These are phyloP conservation scores for Botrytis pseudocinerea DNA, from an alignment of 2,329 filamentous ascomycete species.

Conservation along the genomic window DNA sequence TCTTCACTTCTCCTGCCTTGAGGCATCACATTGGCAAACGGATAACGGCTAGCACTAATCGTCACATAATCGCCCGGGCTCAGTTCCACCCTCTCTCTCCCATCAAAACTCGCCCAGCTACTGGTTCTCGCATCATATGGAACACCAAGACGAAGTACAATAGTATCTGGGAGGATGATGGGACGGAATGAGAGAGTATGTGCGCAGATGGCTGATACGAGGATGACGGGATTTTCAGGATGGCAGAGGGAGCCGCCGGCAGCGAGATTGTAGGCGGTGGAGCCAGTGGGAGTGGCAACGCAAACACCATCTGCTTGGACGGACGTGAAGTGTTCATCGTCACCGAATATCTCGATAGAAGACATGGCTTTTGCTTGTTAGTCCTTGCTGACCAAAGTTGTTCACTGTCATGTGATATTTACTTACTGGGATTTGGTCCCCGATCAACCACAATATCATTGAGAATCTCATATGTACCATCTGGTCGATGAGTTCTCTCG, in stretches of 20 bases:
- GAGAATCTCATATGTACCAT: slow-evolving; percentile 83
- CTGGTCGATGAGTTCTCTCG: slow-evolving; percentile 79
- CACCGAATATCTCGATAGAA: slow-evolving; percentile 86
- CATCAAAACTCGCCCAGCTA: slow-evolving; percentile 98
- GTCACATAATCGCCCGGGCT: slow-evolving; percentile 80
- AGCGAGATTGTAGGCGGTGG: slow-evolving; percentile 92
- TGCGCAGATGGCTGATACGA: slow-evolving; percentile 90
- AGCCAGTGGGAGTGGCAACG: slow-evolving; percentile 91
- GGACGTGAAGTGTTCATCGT: slow-evolving; percentile 89
- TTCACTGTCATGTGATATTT: not conserved
- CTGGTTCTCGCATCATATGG: slow-evolving; percentile 87
- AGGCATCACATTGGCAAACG: slow-evolving; percentile 75
- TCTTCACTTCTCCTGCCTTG: slow-evolving; percentile 70
- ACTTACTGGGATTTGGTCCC: slow-evolving; percentile 85
- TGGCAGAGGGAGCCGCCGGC: slow-evolving; percentile 95
- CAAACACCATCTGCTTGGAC: slow-evolving; percentile 91
- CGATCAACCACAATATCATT: slow-evolving; percentile 97
- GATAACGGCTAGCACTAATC: slow-evolving; percentile 76
- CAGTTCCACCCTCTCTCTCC: slow-evolving; percentile 81
- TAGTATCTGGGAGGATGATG: slow-evolving; percentile 95
- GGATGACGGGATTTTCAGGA: slow-evolving; percentile 93
- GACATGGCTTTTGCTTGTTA: slow-evolving; percentile 68
- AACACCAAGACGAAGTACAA: slow-evolving; percentile 89
- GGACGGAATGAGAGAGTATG: slow-evolving; percentile 94
- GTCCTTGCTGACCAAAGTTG: slow-evolving; percentile 22